Base-by-base conservation (phyloP, 225 moss, liverwort and hornwort genomes). In the Anthoceros angustus region DNA sequence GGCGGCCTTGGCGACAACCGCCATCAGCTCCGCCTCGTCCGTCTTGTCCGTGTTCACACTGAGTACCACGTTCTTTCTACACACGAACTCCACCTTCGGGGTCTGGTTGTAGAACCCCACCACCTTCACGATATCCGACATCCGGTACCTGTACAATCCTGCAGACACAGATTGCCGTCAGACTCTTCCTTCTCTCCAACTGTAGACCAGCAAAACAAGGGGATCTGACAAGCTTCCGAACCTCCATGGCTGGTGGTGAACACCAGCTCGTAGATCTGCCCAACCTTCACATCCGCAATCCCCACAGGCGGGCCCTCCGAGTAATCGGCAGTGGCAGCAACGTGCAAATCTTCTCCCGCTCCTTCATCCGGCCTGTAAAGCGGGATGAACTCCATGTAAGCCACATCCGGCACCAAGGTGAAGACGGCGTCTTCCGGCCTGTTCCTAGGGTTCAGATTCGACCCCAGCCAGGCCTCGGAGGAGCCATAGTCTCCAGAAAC, bases 331-430 rank as follows among this genome's bases (percentile, higher is more conserved):
- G 23, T 55, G 14, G 55, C 18, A 23, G 55, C 55, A 20, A 18
- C 8, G 14, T 70, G 71, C 62, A 75, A 12, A 39, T 20, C 42
- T 23, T 73, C 65, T 63, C 74, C 15, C 41, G 42, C 61, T 69
- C 50, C 62, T 50, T 8, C 20, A 61, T 75, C 23, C 63, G 63
- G 11, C 63, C 69, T 16, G 69, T 43, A 9, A 43, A 82, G 45
- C 5, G 86, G 86, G 48, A 87, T 86, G 68, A 94, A 94, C 55
- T 90, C 90, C 32, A 77, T 86, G 69, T 86, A 94, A 8, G 84
- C 80, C 9, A 64, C 49, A 25, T 79, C 80, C 18, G 93, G 90
- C 70, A 82, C 73, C 62, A 94, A 64, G 64, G 80, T 82, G 77
- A 86, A 94, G 21, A 70, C 72, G 0, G 87, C 74, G 40, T 90